Base-by-base conservation (phyloP, 768 basidiomycete species). In the Leccinum variicolor region DNA sequence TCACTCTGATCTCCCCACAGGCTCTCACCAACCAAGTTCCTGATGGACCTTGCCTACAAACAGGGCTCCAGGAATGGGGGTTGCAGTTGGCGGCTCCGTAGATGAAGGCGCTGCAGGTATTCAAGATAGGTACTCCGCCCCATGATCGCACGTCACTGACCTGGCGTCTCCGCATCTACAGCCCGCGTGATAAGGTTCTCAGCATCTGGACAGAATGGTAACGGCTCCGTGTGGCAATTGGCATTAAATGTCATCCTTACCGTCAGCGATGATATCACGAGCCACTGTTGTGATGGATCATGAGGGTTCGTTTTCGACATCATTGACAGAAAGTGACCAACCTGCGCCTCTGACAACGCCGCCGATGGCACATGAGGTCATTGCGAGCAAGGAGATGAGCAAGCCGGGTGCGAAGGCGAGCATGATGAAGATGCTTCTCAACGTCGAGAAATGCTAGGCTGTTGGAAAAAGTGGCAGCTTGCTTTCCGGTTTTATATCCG, bases 321-420 rank as follows among this genome's bases (percentile, higher is more conserved):
- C 39, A 21, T 43, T 21, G 41, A 43, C 8, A 50, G 11, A 19
- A 34, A 14, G 8, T 25, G 41, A 45, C 61, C 9, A 19, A 66
- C 66, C 59, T 61, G 28, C 19, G 25, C 31, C 23, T 57, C 28
- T 43, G 23, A 62, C 21, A 19, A 53, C 33, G 15, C 57, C 51
- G 2, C 56, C 61, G 23, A 48, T 46, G 31, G 47, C 59, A 14
- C 28, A 61, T 25, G 58, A 58, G n/a, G 46, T 43, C 41, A 59
- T 31, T 15, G 43, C 50, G 33, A 68, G 54, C 28, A 68, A 29
- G 6, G 52, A 61, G 25, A 66, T 34, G 33, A 64, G n/a, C 36
- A 54, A 45, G 29, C 39, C 11, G 25, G 59, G 59, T 29, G 56
- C 29, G 13, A 63, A 54, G 23, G 55, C 50, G 15, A 54, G 50